A percentile compares a stretch with the other conserved stretches of the same genome.
Evolutionary conservation across 129 eudicot species (phyloP).

Genomic region (Flaveria brownii): DNA sequence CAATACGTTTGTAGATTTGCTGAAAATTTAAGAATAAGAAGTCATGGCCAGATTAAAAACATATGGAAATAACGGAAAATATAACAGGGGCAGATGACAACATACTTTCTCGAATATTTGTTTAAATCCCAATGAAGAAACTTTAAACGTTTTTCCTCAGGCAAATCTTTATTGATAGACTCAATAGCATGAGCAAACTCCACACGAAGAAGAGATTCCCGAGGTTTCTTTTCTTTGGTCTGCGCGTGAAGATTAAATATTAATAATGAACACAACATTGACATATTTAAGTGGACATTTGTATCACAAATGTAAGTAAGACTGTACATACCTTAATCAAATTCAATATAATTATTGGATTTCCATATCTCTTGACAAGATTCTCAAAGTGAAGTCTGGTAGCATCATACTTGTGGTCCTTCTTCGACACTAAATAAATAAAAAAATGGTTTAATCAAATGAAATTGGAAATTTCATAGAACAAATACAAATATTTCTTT

Average conservation of each 20-base stretch:
- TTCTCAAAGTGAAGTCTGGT: constrained; percentile 90
- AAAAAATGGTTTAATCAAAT: constrained; percentile 8
- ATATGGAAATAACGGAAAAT: background rate
- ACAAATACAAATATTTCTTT: background rate
- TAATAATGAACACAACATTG: background rate
- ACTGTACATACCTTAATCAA: constrained; percentile 70
- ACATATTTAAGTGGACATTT: background rate
- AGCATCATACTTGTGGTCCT: constrained; percentile 73
- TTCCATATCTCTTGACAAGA: constrained; percentile 87
- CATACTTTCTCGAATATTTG: constrained; percentile 76
- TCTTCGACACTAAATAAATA: constrained; percentile 65
- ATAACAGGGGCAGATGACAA: constrained; percentile 13
- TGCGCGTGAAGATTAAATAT: constrained; percentile 29
- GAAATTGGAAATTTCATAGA: background rate
- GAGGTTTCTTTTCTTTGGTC: constrained; percentile 93
- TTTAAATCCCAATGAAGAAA: constrained; percentile 94
- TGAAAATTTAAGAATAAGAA: constrained; percentile 31
- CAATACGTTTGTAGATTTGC: constrained; percentile 72
- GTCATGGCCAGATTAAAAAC: constrained; percentile 22
- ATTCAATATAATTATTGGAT: constrained; percentile 87
- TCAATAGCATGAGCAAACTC: constrained; percentile 87
- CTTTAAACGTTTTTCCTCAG: constrained; percentile 75
- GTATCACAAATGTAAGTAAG: background rate
- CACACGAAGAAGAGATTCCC: constrained; percentile 84
- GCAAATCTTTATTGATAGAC: constrained; percentile 62